A percentile compares a stretch with the other conserved stretches of the same genome.
phyloP scores from a whole-genome alignment of 148 eudicot genomes.

The Suaeda aralocaspica region DNA sequence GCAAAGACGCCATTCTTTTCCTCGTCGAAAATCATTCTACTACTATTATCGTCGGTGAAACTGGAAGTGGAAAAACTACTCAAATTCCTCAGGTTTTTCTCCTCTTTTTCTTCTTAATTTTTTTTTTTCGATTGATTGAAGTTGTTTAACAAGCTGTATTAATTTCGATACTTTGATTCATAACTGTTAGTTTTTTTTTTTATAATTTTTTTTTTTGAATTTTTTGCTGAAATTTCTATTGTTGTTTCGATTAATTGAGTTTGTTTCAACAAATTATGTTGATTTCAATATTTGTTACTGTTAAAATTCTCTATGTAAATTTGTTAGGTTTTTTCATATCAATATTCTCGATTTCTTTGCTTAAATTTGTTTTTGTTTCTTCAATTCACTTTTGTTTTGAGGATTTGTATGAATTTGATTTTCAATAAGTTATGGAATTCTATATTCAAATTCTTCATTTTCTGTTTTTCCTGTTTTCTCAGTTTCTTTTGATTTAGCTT shows the following conservation, averaged over 20 bases:
- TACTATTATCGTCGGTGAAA: constrained; percentile 81
- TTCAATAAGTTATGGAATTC: not conserved
- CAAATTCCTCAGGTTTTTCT: constrained; percentile 88
- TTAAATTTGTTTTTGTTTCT: too few relatives aligned
- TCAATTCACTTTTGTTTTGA: too few relatives aligned
- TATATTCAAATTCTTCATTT: not conserved
- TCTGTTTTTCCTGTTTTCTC: too few relatives aligned
- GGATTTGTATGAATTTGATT: too few relatives aligned
- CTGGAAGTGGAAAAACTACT: constrained; percentile 94
- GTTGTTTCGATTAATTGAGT: not conserved
- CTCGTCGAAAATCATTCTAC: constrained; percentile 84
- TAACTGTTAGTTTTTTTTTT: not conserved
- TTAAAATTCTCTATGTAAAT: not conserved
- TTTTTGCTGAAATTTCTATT: too few relatives aligned
- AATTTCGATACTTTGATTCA: too few relatives aligned
- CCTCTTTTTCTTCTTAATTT: not conserved
- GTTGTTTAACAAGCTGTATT: too few relatives aligned
- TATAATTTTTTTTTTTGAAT: constrained; percentile 11
- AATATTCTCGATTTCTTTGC: too few relatives aligned
- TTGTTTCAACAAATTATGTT: not conserved
- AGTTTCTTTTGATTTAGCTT: too few relatives aligned
- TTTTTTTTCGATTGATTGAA: not conserved
- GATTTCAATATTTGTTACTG: too few relatives aligned
- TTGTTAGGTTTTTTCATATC: not conserved
- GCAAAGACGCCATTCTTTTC: constrained; percentile 61